Conservation (phyloP, 495 filamentous ascomycete species). For the Penicillium turbatum region DNA sequence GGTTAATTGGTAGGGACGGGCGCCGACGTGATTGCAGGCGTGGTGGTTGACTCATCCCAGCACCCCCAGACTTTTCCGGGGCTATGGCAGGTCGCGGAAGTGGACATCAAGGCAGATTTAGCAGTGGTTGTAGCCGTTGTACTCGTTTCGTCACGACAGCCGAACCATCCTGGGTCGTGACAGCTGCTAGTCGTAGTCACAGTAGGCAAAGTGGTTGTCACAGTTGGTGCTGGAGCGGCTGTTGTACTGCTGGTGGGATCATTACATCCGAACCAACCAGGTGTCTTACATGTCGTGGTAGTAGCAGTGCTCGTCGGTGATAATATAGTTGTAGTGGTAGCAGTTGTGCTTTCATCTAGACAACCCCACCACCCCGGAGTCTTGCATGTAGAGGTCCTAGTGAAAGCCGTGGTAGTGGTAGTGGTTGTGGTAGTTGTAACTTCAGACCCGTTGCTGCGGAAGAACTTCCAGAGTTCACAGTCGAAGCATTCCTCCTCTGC, state of each 20-base stretch:
- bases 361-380: conserved; percentile 75
- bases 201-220: conserved; percentile 25
- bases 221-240: conserved; percentile 10
- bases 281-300: conserved; percentile 82
- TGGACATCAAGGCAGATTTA: not conserved
- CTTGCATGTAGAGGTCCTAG: conserved; percentile 77
- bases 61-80: not conserved
- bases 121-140: conserved; percentile 23
- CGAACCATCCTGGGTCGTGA: conserved; percentile 66
- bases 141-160: conserved; percentile 55
- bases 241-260: conserved; percentile 41
- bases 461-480: conserved; percentile 91
- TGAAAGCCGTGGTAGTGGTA: conserved; percentile 53
- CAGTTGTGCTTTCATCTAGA: conserved; percentile 57
- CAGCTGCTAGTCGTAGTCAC: conserved; percentile 43
- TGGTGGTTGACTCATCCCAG: not conserved
- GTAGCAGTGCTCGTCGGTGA: conserved; percentile 55
- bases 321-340: conserved; percentile 45
- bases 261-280: conserved; percentile 60
- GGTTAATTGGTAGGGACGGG: not conserved
- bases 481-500: conserved; percentile 45
- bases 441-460: conserved; percentile 80
- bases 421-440: conserved; percentile 59
- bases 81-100: not conserved
- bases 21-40: not conserved